Base-by-base conservation (phyloP, 2,329 filamentous ascomycete species). In the Calonectria honghensis region DNA sequence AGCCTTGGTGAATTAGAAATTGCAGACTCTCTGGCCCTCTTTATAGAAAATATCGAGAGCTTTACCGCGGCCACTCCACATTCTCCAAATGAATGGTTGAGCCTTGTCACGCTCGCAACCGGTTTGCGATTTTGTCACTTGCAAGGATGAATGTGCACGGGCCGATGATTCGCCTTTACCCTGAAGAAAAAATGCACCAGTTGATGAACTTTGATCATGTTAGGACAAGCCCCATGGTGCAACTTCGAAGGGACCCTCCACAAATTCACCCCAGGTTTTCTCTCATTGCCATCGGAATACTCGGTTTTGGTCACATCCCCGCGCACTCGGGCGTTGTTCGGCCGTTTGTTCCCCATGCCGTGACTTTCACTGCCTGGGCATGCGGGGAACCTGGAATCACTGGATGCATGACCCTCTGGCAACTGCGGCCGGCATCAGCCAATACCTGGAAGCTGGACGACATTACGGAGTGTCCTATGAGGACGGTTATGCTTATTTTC, bases 241-340 rank as follows among this genome's bases (percentile, higher is more conserved):
- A 24, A 24, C 3, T 24, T 48, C 10, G 45, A 9, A 48, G 24
- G n/a, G 45, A 6, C 18, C 6, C n/a, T 27, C 35, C n/a, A 37
- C 35, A 24, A 1, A 9, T 18, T 2, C 3, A 4, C 31, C 24
- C 10, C 7, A 20, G 6, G 20, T 29, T 14, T 39, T 14, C 18
- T 37, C 31, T 24, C 10, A 4, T n/a, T 39, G 14, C n/a, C 20
- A 41, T 39, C 31, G 20, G 57, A 61, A 39, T n/a, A 6, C n/a
- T 39, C 32, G 54, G 35, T 13, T 13, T 37, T 10, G 6, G 14
- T 24, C 20, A 24, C 35, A 20, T 61, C 37, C 6, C 32, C 35
- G 57, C 57, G 57, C 20, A 61, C 6, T 41, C 57, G 57, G 57
- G 57, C 57, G 20, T 39, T 41, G 14, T 29, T 61, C 57, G 57